phyloP scores from a whole-genome alignment of 2,329 filamentous ascomycete species.

The Parastagonospora nodorum region DNA sequence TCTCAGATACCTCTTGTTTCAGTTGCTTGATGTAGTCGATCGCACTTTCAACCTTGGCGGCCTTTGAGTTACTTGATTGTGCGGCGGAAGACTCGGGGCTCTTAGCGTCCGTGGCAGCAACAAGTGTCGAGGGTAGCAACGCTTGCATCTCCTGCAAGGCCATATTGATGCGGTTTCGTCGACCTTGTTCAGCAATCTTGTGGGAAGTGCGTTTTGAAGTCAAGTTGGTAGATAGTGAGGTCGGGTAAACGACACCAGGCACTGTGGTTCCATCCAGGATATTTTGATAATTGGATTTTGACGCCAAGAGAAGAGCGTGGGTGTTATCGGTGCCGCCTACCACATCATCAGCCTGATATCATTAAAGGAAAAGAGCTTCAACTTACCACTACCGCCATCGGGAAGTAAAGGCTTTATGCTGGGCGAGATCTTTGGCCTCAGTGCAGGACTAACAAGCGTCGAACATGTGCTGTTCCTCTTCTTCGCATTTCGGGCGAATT shows the following conservation, averaged over 20 bases:
- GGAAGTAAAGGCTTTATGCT: conserved; percentile 91
- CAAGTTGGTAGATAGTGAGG: conserved; percentile 87
- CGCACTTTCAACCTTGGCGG: conserved; percentile 94
- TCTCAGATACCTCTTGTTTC: conserved; percentile 72
- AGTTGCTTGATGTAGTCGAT: conserved; percentile 93
- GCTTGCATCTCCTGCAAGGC: conserved; percentile 90
- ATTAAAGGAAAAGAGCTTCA: neutral
- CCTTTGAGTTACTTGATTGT: conserved; percentile 70
- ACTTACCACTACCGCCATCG: conserved; percentile 60
- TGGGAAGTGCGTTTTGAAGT: conserved; percentile 97
- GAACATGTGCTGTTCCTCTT: conserved; percentile 62
- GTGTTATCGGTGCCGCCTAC: conserved; percentile 60
- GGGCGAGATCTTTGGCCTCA: conserved; percentile 88
- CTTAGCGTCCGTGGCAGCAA: conserved; percentile 33
- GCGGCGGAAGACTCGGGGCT: conserved; percentile 45
- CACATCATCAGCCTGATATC: conserved; percentile 13
- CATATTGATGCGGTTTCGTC: conserved; percentile 92
- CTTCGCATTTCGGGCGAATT: conserved; percentile 36
- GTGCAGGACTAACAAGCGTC: conserved; percentile 80
- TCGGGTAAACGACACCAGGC: conserved; percentile 88
- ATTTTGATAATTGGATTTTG: conserved; percentile 98
- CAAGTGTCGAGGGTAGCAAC: conserved; percentile 69
- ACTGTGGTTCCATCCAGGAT: conserved; percentile 92
- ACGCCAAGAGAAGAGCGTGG: conserved; percentile 78
- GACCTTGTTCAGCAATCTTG: conserved; percentile 96